phyloP scores from a whole-genome alignment of 331 rosid species.

The Dryas integrifolia region DNA sequence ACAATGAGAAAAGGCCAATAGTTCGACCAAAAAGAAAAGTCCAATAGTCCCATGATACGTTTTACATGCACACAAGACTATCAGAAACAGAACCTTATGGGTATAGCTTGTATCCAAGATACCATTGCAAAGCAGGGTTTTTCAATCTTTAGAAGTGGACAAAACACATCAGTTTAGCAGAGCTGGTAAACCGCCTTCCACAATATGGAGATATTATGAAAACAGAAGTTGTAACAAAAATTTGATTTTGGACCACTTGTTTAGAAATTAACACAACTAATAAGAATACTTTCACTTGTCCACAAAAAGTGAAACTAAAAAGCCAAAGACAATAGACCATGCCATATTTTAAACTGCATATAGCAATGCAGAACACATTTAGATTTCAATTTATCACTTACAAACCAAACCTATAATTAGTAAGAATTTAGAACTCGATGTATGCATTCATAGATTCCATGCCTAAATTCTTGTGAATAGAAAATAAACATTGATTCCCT shows the following conservation, averaged over 20 bases:
- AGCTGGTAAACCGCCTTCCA: background rate
- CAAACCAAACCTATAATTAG: background rate
- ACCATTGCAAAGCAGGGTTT: background rate
- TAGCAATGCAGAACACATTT: background rate
- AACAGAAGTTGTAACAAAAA: background rate
- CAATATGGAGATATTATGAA: background rate
- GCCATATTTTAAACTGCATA: background rate
- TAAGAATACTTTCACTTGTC: background rate
- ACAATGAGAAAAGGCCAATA: background rate
- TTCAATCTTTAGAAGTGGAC: background rate
- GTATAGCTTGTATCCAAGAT: background rate
- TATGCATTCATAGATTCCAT: background rate
- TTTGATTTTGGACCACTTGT: background rate
- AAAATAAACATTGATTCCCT: background rate
- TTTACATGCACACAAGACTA: background rate
- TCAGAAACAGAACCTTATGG: background rate
- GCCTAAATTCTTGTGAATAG: background rate
- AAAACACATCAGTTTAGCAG: background rate
- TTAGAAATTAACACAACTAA: background rate
- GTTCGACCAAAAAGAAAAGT: no score
- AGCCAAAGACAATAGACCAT: background rate
- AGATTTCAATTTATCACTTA: background rate
- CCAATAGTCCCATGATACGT: background rate
- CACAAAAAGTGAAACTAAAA: background rate
- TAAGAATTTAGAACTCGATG: background rate